Percentiles rank a stretch among this genome's conserved stretches.
Conservation (phyloP, 257 asterid genomes). For the Capsicum pubescens region DNA sequence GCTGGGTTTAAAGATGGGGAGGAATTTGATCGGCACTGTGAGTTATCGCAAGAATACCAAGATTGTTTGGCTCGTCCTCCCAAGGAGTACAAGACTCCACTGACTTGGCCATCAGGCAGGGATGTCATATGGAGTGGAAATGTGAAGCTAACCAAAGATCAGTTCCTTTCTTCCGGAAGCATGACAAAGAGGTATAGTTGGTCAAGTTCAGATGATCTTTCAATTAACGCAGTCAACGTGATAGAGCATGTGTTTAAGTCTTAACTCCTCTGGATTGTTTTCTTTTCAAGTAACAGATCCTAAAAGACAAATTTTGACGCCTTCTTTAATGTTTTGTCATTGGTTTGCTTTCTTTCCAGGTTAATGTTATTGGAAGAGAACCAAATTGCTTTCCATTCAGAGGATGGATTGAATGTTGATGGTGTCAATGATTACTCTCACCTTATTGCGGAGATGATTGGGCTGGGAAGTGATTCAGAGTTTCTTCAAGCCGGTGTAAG, state of each 20-base stretch:
- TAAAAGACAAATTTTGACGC: not conserved
- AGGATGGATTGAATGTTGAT: slow-evolving; percentile 72
- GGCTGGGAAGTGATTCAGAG: slow-evolving; percentile 84
- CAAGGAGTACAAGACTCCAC: slow-evolving; percentile 87
- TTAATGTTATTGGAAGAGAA: slow-evolving; percentile 96
- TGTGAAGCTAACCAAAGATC: slow-evolving; percentile 92
- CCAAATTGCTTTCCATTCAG: slow-evolving; percentile 93
- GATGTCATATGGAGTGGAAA: slow-evolving; percentile 94
- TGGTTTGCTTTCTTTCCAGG: slow-evolving; percentile 56
- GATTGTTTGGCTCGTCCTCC: slow-evolving; percentile 94
- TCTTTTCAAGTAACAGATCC: not conserved
- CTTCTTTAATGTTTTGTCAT: slow-evolving; percentile 29
- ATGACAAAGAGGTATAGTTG: slow-evolving; percentile 89
- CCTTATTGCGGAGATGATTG: slow-evolving; percentile 93
- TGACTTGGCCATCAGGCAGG: slow-evolving; percentile 93
- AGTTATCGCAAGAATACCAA: slow-evolving; percentile 55
- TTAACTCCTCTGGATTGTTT: slow-evolving; percentile 22
- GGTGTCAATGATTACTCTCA: slow-evolving; percentile 90
- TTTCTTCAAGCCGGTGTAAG: slow-evolving; percentile 87
- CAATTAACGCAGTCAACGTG: not conserved
- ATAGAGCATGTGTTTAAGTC: not conserved
- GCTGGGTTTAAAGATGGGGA: slow-evolving; percentile 85
- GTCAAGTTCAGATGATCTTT: slow-evolving; percentile 13
- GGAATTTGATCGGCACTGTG: slow-evolving; percentile 94
- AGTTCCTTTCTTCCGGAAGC: slow-evolving; percentile 97